Evolutionary conservation across 371 early-diverging fungal species (phyloP), one percentile per base, ranked within the genome.

Genomic region (Zychaea mexicana): DNA sequence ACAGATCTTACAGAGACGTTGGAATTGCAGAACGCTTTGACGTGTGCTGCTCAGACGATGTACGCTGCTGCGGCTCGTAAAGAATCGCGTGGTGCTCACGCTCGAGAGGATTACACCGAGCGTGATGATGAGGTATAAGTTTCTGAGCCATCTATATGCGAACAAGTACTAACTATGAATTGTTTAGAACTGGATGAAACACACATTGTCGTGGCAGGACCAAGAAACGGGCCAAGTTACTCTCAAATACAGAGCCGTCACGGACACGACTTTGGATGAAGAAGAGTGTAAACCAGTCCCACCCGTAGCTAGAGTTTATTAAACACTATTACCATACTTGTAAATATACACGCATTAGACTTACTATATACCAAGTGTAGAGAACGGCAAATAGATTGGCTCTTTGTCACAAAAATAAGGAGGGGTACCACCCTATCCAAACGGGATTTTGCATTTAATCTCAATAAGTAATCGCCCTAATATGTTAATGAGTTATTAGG

Each of bases 21-120:
- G 31, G 98, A 98, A 78, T 87, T 98, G 66, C 97, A 96, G 78
- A 98, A 98, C 85, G 82, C 97, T 77, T 88, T 98, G 82, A 95
- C 96, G 39, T 93, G 94, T 77, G 98, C 98, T 46, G 85, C 91
- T 52, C 98, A 98, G 80, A 97, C 98, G 65, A 96, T 98, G 92
- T 87, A 94, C 82, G 90, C 96, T 75, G 98, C 98, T 57, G 88
- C 88, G 27, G 94, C 92, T 42, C 94, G 98, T 73, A 96, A 95
- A 82, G 98, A 98, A 84, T 94, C 94, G n/a, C 95, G 98, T 65
- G 98, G 98, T 74, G 98, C 98, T 57, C 98, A 98, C 9, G 59
- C 59, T 15, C 38, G 59, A 21, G 59, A 58, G 61, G 87, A 96
- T 80, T 96, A 68, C 75, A 75, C 85, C 55, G 79, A 72, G 12